Evolutionary conservation across 164 flowering plant species (phyloP).

Genomic region (Annona cherimola): DNA sequence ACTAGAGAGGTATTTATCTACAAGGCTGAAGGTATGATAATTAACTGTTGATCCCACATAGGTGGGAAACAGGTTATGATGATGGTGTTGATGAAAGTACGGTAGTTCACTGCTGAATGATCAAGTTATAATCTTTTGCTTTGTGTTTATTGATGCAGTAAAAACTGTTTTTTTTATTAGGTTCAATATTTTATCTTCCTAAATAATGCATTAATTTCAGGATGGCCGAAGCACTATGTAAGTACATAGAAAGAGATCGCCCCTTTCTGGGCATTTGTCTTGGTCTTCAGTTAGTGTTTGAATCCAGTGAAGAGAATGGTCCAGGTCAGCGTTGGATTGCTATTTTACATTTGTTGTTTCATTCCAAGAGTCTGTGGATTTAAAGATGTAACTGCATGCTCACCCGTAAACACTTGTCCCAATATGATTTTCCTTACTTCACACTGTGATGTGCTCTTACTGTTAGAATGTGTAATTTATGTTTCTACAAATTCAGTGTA

Average conservation of each 20-base stretch:
- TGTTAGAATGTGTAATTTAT: too few relatives aligned
- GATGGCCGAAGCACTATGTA: slow-evolving; percentile 81
- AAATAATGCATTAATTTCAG: slow-evolving; percentile 31
- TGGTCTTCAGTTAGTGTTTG: slow-evolving; percentile 93
- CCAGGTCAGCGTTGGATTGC: slow-evolving; percentile 41
- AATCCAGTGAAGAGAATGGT: slow-evolving; percentile 95
- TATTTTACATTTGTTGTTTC: neutral
- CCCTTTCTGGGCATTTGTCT: slow-evolving; percentile 97
- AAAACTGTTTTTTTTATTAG: neutral
- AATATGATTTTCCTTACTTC: too few relatives aligned
- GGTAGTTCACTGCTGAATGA: neutral
- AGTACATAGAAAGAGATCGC: slow-evolving; percentile 75
- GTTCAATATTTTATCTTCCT: neutral
- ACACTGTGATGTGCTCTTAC: too few relatives aligned
- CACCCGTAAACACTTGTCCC: too few relatives aligned
- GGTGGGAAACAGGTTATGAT: too few relatives aligned
- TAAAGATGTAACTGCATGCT: too few relatives aligned
- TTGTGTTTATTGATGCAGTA: neutral
- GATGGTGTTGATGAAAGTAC: too few relatives aligned
- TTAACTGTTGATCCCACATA: neutral
- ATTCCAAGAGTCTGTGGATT: too few relatives aligned
- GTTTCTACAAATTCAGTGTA: too few relatives aligned
- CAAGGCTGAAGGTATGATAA: neutral
- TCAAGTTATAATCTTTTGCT: too few relatives aligned
- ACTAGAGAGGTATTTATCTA: neutral